Percentiles rank a stretch among this genome's conserved stretches.
Conservation (phyloP, 148 eudicot genomes). For the Cornus kousa region DNA sequence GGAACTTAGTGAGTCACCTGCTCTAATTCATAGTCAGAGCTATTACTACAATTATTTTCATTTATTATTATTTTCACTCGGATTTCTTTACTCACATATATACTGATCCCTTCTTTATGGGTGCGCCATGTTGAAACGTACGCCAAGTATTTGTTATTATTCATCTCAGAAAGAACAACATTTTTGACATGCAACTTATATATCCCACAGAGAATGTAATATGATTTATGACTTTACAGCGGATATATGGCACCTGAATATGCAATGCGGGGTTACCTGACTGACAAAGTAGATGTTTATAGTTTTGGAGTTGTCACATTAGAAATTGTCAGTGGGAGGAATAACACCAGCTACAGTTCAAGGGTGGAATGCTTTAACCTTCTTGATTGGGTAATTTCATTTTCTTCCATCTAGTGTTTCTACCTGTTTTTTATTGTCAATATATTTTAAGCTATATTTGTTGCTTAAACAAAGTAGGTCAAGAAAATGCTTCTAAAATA, state of each 20-base stretch:
- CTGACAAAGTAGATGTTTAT: constrained; percentile 46
- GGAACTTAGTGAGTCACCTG: constrained; percentile 40
- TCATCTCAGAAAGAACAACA: neutral
- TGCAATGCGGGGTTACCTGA: constrained; percentile 45
- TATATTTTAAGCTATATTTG: too few species aligned
- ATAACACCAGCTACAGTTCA: constrained; percentile 19
- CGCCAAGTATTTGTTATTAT: neutral
- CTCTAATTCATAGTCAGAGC: neutral
- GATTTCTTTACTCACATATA: too few species aligned
- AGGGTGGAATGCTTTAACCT: constrained; percentile 29
- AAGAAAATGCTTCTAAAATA: neutral
- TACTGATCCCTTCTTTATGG: neutral
- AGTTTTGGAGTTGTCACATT: constrained; percentile 40
- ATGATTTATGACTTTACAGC: constrained; percentile 21
- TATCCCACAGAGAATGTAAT: neutral
- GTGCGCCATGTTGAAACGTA: neutral
- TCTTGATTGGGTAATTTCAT: constrained; percentile 37
- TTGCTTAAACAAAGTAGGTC: neutral
- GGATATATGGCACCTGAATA: constrained; percentile 65
- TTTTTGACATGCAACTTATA: neutral
- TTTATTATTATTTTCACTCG: too few species aligned
- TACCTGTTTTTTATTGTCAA: too few species aligned
- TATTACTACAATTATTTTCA: neutral
- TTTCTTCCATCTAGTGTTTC: neutral
- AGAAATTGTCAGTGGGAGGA: constrained; percentile 34